Evolutionary conservation across 768 basidiomycete species (phyloP).

Genomic region (Pleurotus ostreatus): DNA sequence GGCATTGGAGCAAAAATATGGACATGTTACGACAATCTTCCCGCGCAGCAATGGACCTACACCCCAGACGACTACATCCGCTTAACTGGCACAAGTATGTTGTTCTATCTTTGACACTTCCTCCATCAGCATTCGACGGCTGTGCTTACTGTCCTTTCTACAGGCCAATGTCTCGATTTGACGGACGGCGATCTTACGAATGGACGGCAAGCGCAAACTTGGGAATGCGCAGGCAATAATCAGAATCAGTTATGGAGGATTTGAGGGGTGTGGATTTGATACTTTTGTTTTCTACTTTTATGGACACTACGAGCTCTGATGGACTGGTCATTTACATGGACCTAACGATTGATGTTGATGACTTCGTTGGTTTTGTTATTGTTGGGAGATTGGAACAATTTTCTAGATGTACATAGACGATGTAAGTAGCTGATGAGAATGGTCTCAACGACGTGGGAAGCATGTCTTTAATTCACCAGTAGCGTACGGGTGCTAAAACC

Average conservation of each 20-base stretch:
- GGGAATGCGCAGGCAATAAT: slow-evolving; percentile 16
- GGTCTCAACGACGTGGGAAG: no score
- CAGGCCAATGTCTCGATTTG: slow-evolving; percentile 20
- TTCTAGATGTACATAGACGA: no score
- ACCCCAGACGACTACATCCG: slow-evolving; percentile 11
- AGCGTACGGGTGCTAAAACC: no score
- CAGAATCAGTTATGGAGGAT: slow-evolving; percentile 16
- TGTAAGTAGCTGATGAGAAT: no score
- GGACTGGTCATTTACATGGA: neutral
- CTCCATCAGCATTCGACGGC: no score
- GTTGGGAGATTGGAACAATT: no score
- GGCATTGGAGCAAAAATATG: slow-evolving; percentile 24
- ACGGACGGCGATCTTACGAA: slow-evolving; percentile 17
- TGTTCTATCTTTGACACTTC: neutral
- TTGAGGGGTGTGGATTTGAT: neutral
- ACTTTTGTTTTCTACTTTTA: neutral
- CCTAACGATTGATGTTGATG: neutral
- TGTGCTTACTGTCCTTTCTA: neutral
- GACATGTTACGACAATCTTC: slow-evolving; percentile 16
- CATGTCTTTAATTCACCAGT: no score
- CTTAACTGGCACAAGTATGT: slow-evolving; percentile 10
- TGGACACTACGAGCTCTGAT: neutral
- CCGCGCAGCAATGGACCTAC: slow-evolving; percentile 18
- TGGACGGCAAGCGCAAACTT: slow-evolving; percentile 16
- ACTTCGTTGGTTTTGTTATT: no score